Percentiles rank a stretch among this genome's conserved stretches.
Conservation (phyloP, 495 filamentous ascomycete genomes). For the Penicillium coprophilum region DNA sequence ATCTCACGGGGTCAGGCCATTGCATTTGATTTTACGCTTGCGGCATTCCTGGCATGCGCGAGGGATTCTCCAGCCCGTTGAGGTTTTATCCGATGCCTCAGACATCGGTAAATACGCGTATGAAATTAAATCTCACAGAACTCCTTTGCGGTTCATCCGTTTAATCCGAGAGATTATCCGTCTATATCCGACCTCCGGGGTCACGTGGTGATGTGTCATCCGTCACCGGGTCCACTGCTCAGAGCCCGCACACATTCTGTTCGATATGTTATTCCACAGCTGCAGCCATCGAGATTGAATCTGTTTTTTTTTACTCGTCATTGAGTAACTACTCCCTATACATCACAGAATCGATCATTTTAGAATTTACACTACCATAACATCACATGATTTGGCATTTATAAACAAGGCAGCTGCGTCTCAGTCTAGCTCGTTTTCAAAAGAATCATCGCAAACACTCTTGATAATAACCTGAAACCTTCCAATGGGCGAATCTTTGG, state of each 20-base stretch:
- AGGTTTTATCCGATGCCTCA: slow-evolving; percentile 23
- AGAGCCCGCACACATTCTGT: too few relatives aligned
- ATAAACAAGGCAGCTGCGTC: too few relatives aligned
- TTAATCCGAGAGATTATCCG: slow-evolving; percentile 22
- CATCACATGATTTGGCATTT: too few relatives aligned
- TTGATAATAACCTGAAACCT: background rate
- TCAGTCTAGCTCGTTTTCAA: too few relatives aligned
- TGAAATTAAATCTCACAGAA: background rate
- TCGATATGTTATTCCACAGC: too few relatives aligned
- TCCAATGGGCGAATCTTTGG: background rate
- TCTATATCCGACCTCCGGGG: slow-evolving; percentile 29
- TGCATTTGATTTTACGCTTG: slow-evolving; percentile 47
- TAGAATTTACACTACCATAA: too few relatives aligned
- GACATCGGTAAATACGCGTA: slow-evolving; percentile 28
- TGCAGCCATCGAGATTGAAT: too few relatives aligned
- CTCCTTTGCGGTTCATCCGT: slow-evolving; percentile 14
- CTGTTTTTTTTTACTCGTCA: too few relatives aligned
- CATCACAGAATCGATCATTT: too few relatives aligned
- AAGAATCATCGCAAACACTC: background rate
- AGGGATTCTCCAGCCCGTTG: slow-evolving; percentile 38
- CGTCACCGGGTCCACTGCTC: background rate
- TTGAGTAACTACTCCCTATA: too few relatives aligned
- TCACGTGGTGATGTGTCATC: slow-evolving; percentile 16
- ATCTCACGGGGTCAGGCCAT: slow-evolving; percentile 38
- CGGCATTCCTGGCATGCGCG: slow-evolving; percentile 48